Base-by-base conservation (phyloP, 768 basidiomycete genomes). In the Strobilomyces dryophilus region DNA sequence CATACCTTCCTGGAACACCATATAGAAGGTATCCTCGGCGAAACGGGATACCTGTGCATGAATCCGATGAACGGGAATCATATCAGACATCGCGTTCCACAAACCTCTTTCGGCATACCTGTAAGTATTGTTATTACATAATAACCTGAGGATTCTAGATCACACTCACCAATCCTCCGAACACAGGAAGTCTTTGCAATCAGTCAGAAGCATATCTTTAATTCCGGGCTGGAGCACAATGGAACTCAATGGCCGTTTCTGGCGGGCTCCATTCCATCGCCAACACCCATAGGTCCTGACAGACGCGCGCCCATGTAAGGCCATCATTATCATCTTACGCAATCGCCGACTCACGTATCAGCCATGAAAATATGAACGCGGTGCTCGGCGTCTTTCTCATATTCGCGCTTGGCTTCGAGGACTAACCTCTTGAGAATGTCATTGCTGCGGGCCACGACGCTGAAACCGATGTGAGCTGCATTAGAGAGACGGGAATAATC, bases 71-170 rank as follows among this genome's bases (percentile, higher is more conserved):
- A 49, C 53, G 52, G 52, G 55, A 52, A 49, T 32, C 49, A 64
- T 55, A 52, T 58, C 58, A 52, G 53, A 9, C 43, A 54, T 55
- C 49, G 49, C 36, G 50, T 53, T 45, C 51, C 48, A 73, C 80
- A 45, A 54, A 89, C 91, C 91, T 79, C 91, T 79, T 65, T 92
- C 89, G 54, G 89, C 90, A 76, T 93, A 93, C 90, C 90, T 91
- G 63, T 62, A 52, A 44, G 51, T 45, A 49, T 46, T 56, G 55
- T 35, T 45, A 49, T 46, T 56, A 56, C 35, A 61, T 55, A 54
- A 57, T 62, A 17, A 32, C 39, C 51, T 53, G 60, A 47, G 52
- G 48, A 45, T 49, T 62, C 51, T 53, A 48, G 50, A 51, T n/a
- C 35, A 34, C 42, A 76, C 87, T 61, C 66, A 89, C 89, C 89